These are phyloP conservation scores for Oenanthe sinensis DNA, from an alignment of 129 eudicot genomes.

Conservation along the genomic window DNA sequence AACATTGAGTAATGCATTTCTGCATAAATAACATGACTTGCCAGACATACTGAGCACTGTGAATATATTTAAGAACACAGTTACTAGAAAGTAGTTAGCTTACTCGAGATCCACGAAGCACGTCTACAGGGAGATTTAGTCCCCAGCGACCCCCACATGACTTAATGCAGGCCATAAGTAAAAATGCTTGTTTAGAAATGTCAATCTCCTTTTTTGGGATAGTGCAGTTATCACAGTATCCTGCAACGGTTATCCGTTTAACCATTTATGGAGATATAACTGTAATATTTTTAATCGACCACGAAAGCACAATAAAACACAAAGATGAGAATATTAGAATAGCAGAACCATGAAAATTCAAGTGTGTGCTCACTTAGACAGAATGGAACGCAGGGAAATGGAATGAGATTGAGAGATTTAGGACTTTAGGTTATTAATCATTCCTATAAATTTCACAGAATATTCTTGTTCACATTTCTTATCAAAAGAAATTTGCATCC, in stretches of 20 bases:
- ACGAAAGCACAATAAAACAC: not conserved
- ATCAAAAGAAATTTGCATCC: not conserved
- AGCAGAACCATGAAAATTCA: not conserved
- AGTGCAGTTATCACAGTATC: slow-evolving; percentile 89
- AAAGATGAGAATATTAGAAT: not conserved
- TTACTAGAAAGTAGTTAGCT: slow-evolving; percentile 17
- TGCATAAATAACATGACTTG: not conserved
- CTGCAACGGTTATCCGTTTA: slow-evolving; percentile 29
- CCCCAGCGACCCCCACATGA: slow-evolving; percentile 88
- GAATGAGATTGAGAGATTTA: not conserved
- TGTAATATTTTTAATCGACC: not conserved
- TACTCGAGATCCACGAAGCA: slow-evolving; percentile 98
- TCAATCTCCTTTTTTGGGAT: slow-evolving; percentile 54
- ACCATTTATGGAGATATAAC: not conserved
- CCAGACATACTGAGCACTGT: not conserved
- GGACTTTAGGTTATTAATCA: not conserved
- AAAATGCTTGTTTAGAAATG: slow-evolving; percentile 81
- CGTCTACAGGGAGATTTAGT: slow-evolving; percentile 75
- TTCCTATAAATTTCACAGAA: not conserved
- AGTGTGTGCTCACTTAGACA: not conserved
- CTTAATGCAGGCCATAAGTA: slow-evolving; percentile 65
- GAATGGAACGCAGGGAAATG: not conserved
- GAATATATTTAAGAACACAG: not conserved
- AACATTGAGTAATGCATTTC: not conserved
- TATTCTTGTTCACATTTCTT: not conserved